Conservation (phyloP, 2,329 filamentous ascomycete species). For the Colletotrichum sansevieriae region DNA sequence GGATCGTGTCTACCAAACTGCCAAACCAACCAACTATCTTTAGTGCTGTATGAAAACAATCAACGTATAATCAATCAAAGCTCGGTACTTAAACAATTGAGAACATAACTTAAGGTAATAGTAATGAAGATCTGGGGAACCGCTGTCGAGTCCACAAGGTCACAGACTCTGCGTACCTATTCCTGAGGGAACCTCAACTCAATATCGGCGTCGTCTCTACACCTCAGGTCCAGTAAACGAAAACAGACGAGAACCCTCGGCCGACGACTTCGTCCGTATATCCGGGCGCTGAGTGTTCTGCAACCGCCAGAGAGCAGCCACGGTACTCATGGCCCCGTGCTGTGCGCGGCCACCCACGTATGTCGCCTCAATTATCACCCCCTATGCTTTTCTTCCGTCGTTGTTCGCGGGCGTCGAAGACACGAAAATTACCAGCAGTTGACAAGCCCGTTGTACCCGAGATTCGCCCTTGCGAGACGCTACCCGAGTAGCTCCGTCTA, state of each 20-base stretch:
- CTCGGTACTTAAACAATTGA: not conserved
- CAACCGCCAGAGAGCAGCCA: slow-evolving; percentile 20
- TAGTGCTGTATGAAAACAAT: no score
- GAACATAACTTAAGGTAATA: not conserved
- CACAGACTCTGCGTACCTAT: no score
- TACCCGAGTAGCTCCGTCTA: slow-evolving; percentile 21
- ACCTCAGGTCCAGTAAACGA: not conserved
- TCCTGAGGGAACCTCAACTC: no score
- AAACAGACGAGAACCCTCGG: not conserved
- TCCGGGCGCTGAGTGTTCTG: slow-evolving; percentile 18
- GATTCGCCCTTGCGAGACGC: slow-evolving; percentile 35
- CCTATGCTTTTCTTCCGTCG: not conserved
- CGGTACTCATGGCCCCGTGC: slow-evolving; percentile 14
- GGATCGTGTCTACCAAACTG: no score
- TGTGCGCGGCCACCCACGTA: slow-evolving; percentile 20
- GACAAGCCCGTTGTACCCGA: slow-evolving; percentile 33
- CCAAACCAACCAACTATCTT: no score
- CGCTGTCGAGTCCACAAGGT: not conserved
- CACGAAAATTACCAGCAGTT: slow-evolving; percentile 11
- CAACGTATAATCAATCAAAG: no score
- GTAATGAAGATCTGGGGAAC: slow-evolving; percentile 4
- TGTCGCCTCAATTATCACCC: not conserved
- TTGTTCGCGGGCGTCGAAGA: not conserved
- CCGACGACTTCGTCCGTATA: slow-evolving; percentile 7
- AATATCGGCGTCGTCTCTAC: not conserved